phyloP scores from a whole-genome alignment of 2,329 filamentous ascomycete genomes.

The Xylaria sp. region DNA sequence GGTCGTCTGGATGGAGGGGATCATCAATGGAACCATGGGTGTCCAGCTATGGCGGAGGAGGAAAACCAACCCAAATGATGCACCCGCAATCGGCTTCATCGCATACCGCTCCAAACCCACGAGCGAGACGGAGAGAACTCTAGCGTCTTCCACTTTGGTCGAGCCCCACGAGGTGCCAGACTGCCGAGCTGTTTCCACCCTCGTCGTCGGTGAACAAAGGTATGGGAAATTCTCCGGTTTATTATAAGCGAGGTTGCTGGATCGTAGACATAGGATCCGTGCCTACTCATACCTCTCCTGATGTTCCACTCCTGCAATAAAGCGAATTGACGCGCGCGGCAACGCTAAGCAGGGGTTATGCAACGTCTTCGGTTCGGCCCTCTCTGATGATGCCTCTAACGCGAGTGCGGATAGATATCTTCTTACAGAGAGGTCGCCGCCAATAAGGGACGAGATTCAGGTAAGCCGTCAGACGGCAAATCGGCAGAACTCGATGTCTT shows the following conservation, averaged over 20 bases:
- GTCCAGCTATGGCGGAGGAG: conserved; percentile 17
- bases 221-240: conserved; percentile 23
- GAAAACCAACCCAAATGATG: conserved; percentile 19
- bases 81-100: conserved; percentile 15
- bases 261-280: conserved; percentile 10
- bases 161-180: conserved; percentile 16
- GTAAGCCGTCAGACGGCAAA: conserved; percentile 26
- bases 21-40: conserved; percentile 19
- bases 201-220: conserved; percentile 20
- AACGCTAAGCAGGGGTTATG: conserved; percentile 26
- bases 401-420: conserved; percentile 27
- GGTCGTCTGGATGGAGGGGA: conserved; percentile 11
- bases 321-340: conserved; percentile 19
- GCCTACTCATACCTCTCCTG: conserved; percentile 20
- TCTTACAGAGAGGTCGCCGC: conserved; percentile 5
- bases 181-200: conserved; percentile 7
- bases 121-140: conserved; percentile 12
- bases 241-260: conserved; percentile 27
- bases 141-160: conserved; percentile 10
- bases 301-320: conserved; percentile 23
- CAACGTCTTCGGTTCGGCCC: conserved; percentile 37
- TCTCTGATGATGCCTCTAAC: conserved; percentile 31
- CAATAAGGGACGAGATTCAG: conserved; percentile 23
- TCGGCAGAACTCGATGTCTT: conserved; percentile 25
- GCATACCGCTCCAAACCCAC: conserved; percentile 13